phyloP scores from a whole-genome alignment of 2,329 filamentous ascomycete genomes.

The Pseudodiploospora longispora region DNA sequence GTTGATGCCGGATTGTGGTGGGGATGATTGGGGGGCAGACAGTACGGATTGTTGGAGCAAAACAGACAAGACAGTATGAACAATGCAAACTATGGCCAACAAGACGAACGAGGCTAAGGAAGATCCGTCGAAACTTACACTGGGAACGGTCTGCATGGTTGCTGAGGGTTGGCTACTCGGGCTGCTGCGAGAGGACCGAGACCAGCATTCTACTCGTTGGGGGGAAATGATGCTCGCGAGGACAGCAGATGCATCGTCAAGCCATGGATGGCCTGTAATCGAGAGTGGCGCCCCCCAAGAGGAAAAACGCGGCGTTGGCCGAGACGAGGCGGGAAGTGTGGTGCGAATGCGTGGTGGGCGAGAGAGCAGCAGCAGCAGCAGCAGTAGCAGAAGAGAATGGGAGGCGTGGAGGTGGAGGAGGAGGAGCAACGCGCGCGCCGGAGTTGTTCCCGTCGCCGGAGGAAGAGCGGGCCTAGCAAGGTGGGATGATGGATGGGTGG shows the following conservation, averaged over 20 bases:
- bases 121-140: constrained; percentile 28
- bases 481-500: no score
- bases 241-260: constrained; percentile 22
- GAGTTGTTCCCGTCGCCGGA: not conserved
- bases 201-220: constrained; percentile 27
- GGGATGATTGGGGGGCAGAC: no score
- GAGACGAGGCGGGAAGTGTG: not conserved
- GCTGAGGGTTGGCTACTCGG: constrained; percentile 31
- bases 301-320: not conserved
- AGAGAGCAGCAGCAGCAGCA: not conserved
- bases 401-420: constrained; percentile 1
- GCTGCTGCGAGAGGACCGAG: constrained; percentile 25
- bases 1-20: no score
- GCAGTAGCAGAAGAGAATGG: not conserved
- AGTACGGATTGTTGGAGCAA: no score
- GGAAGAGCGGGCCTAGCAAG: no score
- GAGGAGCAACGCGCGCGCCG: not conserved
- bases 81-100: no score
- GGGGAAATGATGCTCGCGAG: constrained; percentile 10
- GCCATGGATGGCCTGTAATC: constrained; percentile 6
- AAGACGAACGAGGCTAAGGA: no score
- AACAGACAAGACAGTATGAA: no score
- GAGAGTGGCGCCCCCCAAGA: not conserved
- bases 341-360: constrained; percentile 1
- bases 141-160: constrained; percentile 48